Base-by-base conservation (phyloP, 192 early-diverging fungal species). In the Entomortierella lignicola region DNA sequence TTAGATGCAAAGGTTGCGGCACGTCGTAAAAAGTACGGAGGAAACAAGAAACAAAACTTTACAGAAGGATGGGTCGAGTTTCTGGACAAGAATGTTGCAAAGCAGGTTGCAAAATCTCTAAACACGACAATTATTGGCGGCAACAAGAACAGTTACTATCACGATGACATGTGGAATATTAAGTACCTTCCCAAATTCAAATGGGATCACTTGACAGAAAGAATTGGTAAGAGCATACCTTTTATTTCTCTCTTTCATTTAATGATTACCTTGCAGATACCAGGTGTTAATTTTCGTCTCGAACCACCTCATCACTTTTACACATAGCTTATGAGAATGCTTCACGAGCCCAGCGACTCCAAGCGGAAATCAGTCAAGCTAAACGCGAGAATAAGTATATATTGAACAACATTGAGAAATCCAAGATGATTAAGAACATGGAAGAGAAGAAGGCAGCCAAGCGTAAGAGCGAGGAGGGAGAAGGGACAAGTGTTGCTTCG, bases 1-100 rank as follows among this genome's bases (percentile, higher is more conserved):
- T 17, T 63, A 86, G 89, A 90, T 74, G 51, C 91, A 11, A 92
- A 92, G 77, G 83, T 91, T 21, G 89, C 94, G 42, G 89, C 87
- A 13, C 85, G 93, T 44, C 87, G 97, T 17, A 89, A 92, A 80
- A 98, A 98, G 82, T 94, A 95, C 72, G 89, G 88, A 27, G 89
- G 92, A 26, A 97, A 97, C 85, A 91, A 86, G 58, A 88, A 91
- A 17, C 85, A 90, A 30, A 97, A 97, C 69, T 99, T 89, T 77
- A 91, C 89, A 1, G 97, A 99, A 80, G 98, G 97, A 8, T 99
- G 98, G 98, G 92, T 99, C 27, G 98, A 99, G 83, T 98, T 99
- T 81, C 74, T 84, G 56, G 95, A 97, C 83, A 99, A 99, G 82
- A 91, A 89, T 55, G 87, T 91, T n/a, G 98, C 95, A 30, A 92